Evolutionary conservation across 2,329 filamentous ascomycete genomes (phyloP), one percentile per base, ranked within the genome.

Genomic region (Epichloe brachyelytri): DNA sequence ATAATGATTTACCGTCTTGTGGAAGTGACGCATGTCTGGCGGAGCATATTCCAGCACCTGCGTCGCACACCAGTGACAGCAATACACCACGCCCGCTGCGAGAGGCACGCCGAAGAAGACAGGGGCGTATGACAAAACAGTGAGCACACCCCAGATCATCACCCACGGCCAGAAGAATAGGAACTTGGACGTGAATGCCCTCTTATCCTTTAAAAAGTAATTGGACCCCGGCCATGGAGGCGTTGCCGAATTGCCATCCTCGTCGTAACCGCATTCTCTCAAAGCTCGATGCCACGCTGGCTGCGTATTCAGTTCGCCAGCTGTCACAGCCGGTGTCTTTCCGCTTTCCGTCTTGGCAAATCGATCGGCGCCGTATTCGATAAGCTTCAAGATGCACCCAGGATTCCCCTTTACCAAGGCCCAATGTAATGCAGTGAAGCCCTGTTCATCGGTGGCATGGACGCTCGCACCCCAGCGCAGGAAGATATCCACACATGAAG

Each of bases 401-500:
- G 87, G 80, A 46, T 85, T 93, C 12, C 94, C 93, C 69, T 95
- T 95, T 37, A 98, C 93, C 45, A 98, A 73, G 1, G 89, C 90
- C 93, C 93, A 98, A 64, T 98, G 93, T 58, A 98, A 72, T 4
- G 93, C 89, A 0, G 91, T 95, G 65, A 97, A 93, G 30, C 91
- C 91, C 59, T 90, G 86, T 63, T 96, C 89, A 61, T 98, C 93
- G 33, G 78, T 82, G 36, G 88, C 85, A 67, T 95, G 88, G 8
- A 96, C 88, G 63, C 89, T 93, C 38, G 93, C 93, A 49, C 93
- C 94, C 89, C 93, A 98, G 59, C 89, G 82, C 53, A 98, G 71
- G 57, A 95, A 91, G 43, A 97, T 68, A 63, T 97, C 93, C 46
- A 97, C 91, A 60, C 88, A 95, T 45, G 85, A 83, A 0, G 91